Conservation (phyloP, 2,329 filamentous ascomycete genomes). For the Talaromyces sp. region DNA sequence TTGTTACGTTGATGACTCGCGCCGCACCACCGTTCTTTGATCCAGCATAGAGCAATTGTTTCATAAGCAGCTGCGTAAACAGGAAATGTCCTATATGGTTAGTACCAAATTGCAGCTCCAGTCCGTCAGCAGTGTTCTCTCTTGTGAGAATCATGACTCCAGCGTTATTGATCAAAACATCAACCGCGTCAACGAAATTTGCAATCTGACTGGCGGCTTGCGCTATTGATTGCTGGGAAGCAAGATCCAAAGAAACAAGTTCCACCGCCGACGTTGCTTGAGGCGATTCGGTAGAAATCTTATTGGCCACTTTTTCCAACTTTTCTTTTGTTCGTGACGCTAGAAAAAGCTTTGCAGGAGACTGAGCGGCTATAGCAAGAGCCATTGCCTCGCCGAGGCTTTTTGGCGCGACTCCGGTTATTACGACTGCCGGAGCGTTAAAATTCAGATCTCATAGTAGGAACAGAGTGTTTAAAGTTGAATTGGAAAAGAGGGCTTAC, state of each 20-base stretch:
- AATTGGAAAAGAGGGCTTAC: neutral
- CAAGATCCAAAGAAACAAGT: slow-evolving; percentile 2
- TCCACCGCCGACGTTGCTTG: slow-evolving; percentile 10
- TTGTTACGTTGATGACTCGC: slow-evolving; percentile 19
- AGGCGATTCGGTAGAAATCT: slow-evolving; percentile 12
- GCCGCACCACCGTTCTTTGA: slow-evolving; percentile 5
- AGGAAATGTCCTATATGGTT: slow-evolving; percentile 32
- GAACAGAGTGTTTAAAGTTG: neutral
- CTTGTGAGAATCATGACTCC: slow-evolving; percentile 25
- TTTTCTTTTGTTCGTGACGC: slow-evolving; percentile 31
- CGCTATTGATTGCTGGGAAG: slow-evolving; percentile 2
- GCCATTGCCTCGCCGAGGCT: slow-evolving; percentile 29
- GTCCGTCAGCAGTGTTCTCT: slow-evolving; percentile 21
- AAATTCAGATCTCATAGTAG: neutral
- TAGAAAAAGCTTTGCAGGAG: slow-evolving; percentile 28
- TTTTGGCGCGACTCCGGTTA: slow-evolving; percentile 33
- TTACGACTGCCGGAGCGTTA: slow-evolving; percentile 23
- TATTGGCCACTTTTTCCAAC: slow-evolving; percentile 23
- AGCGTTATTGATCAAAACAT: slow-evolving; percentile 29
- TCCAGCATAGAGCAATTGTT: slow-evolving; percentile 17
- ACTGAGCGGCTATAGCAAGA: slow-evolving; percentile 25
- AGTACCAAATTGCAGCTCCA: slow-evolving; percentile 28
- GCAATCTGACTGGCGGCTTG: neutral
- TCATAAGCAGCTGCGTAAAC: slow-evolving; percentile 24
- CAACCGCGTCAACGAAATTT: slow-evolving; percentile 11